Evolutionary conservation across 352 stramenopile genomes (phyloP).

Genomic region (Globisporangium irregulare): DNA sequence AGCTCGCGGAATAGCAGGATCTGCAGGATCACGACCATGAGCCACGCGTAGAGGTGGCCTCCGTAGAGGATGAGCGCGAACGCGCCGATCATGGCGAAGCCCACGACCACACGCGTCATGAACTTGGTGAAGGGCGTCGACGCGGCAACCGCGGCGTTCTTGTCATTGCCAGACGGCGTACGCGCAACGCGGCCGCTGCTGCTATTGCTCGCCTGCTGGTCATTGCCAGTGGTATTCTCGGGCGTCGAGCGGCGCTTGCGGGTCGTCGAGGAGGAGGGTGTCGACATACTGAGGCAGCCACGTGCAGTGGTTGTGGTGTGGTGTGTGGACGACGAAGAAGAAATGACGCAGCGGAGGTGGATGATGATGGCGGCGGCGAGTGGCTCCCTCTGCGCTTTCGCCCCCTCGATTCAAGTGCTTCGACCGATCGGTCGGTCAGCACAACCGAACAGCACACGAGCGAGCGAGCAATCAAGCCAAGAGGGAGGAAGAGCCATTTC

Average conservation of each 20-base stretch:
- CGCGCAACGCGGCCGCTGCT: slow-evolving; percentile 12
- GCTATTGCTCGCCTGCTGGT: not conserved
- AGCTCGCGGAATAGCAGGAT: slow-evolving; percentile 95
- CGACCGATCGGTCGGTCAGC: not conserved
- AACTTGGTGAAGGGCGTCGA: slow-evolving; percentile 53
- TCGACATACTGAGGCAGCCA: slow-evolving; percentile 14
- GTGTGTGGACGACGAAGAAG: not conserved
- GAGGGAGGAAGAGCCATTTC: not conserved
- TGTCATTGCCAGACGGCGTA: slow-evolving; percentile 21
- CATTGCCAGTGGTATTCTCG: slow-evolving; percentile 18
- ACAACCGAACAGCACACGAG: not conserved
- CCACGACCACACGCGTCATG: slow-evolving; percentile 68
- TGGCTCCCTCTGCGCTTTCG: not conserved
- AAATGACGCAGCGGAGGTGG: not conserved
- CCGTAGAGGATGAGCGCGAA: slow-evolving; percentile 77
- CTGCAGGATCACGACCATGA: slow-evolving; percentile 85
- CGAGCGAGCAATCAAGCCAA: not conserved
- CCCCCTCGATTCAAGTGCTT: not conserved
- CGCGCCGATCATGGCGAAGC: slow-evolving; percentile 70
- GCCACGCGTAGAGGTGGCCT: slow-evolving; percentile 79
- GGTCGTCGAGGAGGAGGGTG: slow-evolving; percentile 12
- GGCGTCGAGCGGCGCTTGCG: slow-evolving; percentile 44
- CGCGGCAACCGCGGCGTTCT: slow-evolving; percentile 19
- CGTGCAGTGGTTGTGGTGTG: not conserved
- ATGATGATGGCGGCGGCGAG: not conserved